phyloP scores from a whole-genome alignment of 129 eudicot species.

The Kitagawia praeruptora region DNA sequence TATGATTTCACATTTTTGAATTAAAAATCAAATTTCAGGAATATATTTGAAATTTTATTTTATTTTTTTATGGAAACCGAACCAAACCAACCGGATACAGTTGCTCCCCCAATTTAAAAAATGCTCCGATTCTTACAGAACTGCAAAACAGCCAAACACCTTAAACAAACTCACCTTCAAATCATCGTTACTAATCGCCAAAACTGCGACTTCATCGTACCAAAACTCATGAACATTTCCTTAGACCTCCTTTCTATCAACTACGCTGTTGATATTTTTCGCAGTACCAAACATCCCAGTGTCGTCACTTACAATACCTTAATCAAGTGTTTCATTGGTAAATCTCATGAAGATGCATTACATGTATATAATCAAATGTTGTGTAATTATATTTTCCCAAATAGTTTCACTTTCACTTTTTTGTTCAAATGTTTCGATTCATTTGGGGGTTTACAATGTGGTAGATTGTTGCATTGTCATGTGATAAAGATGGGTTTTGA shows the following conservation, averaged over 20 bases:
- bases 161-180: constrained; percentile 50
- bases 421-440: constrained; percentile 35
- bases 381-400: constrained; percentile 19
- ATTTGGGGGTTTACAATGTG: constrained; percentile 22
- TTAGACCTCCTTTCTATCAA: constrained; percentile 42
- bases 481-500: constrained; percentile 43
- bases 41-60: too few species aligned
- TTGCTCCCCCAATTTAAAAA: neutral
- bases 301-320: constrained; percentile 41
- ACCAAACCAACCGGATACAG: too few species aligned
- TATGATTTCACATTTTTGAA: too few species aligned
- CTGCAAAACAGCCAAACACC: constrained; percentile 30
- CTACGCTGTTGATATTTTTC: constrained; percentile 35
- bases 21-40: too few species aligned
- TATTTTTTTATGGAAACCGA: too few species aligned
- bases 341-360: constrained; percentile 21
- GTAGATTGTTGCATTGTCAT: constrained; percentile 41
- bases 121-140: constrained; percentile 34
- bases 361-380: constrained; percentile 29
- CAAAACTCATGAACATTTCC: constrained; percentile 40
- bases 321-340: constrained; percentile 42
- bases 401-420: constrained; percentile 52
- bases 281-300: constrained; percentile 15
- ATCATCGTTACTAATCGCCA: constrained; percentile 36
- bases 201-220: constrained; percentile 27